Evolutionary conservation across 805 yeast species (phyloP).

Genomic region (Metschnikowia aberdeeniae): DNA sequence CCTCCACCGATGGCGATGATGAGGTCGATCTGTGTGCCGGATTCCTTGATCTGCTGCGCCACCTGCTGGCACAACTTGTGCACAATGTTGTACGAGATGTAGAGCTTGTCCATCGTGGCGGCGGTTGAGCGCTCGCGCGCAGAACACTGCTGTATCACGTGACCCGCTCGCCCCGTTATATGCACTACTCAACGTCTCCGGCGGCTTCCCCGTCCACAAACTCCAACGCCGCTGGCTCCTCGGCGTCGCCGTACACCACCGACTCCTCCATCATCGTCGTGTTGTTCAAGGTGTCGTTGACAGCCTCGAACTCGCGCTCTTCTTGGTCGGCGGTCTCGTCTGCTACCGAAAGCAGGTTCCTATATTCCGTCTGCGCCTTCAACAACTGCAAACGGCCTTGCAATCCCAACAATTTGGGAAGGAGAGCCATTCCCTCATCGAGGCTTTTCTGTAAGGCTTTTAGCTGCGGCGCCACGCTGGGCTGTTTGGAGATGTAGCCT

Average conservation of each 20-base stretch:
- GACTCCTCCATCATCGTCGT: slow-evolving; percentile 27
- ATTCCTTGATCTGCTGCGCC: slow-evolving; percentile 54
- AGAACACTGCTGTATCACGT: too few species aligned
- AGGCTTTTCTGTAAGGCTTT: slow-evolving; percentile 57
- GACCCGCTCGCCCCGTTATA: background rate
- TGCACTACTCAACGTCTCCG: slow-evolving; percentile 38
- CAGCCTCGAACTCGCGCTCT: slow-evolving; percentile 13
- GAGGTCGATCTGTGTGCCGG: slow-evolving; percentile 14
- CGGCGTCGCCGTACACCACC: slow-evolving; percentile 20
- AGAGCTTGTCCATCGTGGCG: slow-evolving; percentile 29
- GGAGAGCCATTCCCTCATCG: slow-evolving; percentile 47
- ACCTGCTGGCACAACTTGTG: slow-evolving; percentile 66
- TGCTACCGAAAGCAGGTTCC: slow-evolving; percentile 31
- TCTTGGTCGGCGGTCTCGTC: slow-evolving; percentile 17
- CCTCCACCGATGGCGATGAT: slow-evolving; percentile 20
- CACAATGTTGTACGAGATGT: slow-evolving; percentile 76
- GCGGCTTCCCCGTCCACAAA: slow-evolving; percentile 6
- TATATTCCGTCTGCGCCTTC: slow-evolving; percentile 67
- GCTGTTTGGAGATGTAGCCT: slow-evolving; percentile 51
- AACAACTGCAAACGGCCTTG: slow-evolving; percentile 84
- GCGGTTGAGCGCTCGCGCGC: background rate
- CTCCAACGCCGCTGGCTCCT: background rate
- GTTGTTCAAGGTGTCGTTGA: slow-evolving; percentile 17
- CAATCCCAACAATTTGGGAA: slow-evolving; percentile 69
- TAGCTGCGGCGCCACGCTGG: slow-evolving; percentile 51